Conservation (phyloP, 1,284 basidiomycete genomes). For the Hortiboletus rubellus region DNA sequence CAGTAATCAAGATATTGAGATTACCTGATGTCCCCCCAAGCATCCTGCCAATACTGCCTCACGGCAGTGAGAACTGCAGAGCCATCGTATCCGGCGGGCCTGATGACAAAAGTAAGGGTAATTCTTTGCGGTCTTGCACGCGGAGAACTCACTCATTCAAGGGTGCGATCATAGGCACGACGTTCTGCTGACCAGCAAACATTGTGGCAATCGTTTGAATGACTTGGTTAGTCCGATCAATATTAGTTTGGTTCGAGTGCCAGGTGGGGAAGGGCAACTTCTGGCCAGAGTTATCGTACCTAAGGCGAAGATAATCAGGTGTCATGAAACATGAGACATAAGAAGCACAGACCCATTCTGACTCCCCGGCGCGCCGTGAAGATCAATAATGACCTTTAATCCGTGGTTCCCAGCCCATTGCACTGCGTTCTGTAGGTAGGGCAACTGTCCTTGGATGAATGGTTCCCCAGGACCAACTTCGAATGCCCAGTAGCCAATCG, state of each 20-base stretch:
- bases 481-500: constrained; percentile 93
- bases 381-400: constrained; percentile 80
- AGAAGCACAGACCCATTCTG: constrained; percentile 66
- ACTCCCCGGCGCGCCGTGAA: constrained; percentile 83
- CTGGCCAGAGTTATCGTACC: constrained; percentile 89
- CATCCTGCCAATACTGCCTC: constrained; percentile 74
- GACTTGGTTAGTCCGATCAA: constrained; percentile 69
- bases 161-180: constrained; percentile 74
- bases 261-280: constrained; percentile 64
- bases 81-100: constrained; percentile 77
- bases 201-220: constrained; percentile 63
- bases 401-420: constrained; percentile 76
- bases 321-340: neutral
- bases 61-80: constrained; percentile 53
- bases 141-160: constrained; percentile 65
- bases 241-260: constrained; percentile 66
- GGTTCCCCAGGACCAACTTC: constrained; percentile 81
- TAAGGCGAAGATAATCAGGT: constrained; percentile 27
- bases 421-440: constrained; percentile 73
- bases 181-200: constrained; percentile 55
- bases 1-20: constrained; percentile 5
- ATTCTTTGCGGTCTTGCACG: neutral
- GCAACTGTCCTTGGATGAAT: constrained; percentile 78
- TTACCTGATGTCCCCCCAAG: constrained; percentile 74
- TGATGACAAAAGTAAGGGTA: constrained; percentile 31